Evolutionary conservation across 345 rosid genomes (phyloP).

Genomic region (Physaria fendleri): DNA sequence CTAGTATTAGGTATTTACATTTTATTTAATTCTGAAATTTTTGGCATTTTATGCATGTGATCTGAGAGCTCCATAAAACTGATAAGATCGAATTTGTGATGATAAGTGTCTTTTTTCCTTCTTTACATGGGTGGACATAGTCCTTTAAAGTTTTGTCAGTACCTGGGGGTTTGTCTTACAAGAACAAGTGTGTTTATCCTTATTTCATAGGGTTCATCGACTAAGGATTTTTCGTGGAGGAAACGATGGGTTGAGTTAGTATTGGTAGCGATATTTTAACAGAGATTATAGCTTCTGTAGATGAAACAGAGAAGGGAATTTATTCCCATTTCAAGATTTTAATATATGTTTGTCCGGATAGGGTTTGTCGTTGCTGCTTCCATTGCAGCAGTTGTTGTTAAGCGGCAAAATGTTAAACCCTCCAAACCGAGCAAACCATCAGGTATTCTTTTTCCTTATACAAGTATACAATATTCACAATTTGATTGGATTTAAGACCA

Average conservation of each 20-base stretch:
- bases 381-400: conserved; percentile 82
- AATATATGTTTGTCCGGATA: conserved; percentile 83
- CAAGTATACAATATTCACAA: background rate
- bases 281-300: conserved; percentile 31
- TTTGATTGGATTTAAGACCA: background rate
- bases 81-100: conserved; percentile 34
- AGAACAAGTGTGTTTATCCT: conserved; percentile 19
- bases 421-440: conserved; percentile 40
- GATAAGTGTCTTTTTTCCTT: conserved; percentile 19
- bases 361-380: conserved; percentile 97
- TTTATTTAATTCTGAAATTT: conserved; percentile 19
- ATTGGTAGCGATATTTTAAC: conserved; percentile 28
- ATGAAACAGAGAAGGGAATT: conserved; percentile 40
- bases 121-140: conserved; percentile 25
- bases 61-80: conserved; percentile 42
- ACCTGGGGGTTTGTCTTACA: conserved; percentile 34
- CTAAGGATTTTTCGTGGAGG: conserved; percentile 10
- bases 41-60: conserved; percentile 24
- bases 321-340: conserved; percentile 27
- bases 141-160: conserved; percentile 28
- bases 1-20: conserved; percentile 49
- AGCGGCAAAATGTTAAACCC: conserved; percentile 50
- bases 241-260: conserved; percentile 24
- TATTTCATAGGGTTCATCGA: conserved; percentile 25
- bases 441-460: conserved; percentile 31